phyloP scores from a whole-genome alignment of 192 early-diverging fungal species.

The Backusella psychrophila region DNA sequence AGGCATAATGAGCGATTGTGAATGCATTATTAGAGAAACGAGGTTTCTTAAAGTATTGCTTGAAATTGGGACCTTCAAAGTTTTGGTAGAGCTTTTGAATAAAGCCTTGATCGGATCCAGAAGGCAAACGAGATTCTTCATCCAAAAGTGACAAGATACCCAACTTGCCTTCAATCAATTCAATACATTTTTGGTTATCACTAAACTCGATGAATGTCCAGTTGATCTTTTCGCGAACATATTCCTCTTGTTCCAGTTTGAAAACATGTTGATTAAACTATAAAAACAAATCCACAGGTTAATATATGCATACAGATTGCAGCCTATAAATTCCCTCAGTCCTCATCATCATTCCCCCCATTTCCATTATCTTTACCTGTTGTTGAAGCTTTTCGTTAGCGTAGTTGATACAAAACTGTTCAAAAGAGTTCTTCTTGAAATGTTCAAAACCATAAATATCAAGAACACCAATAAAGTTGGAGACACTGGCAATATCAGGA shows the following conservation, averaged over 20 bases:
- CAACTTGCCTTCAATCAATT: constrained; percentile 94
- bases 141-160: constrained; percentile 96
- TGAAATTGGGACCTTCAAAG: constrained; percentile 63
- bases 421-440: constrained; percentile 99
- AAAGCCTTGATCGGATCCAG: constrained; percentile 82
- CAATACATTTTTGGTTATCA: constrained; percentile 98
- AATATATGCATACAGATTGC: background rate
- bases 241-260: constrained; percentile 99
- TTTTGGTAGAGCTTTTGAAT: constrained; percentile 89
- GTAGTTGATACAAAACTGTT: constrained; percentile 99
- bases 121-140: constrained; percentile 82
- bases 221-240: constrained; percentile 91
- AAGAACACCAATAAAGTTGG: constrained; percentile 93
- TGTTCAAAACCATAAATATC: constrained; percentile 99
- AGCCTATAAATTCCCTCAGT: background rate
- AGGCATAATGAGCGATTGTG: constrained; percentile 94
- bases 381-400: constrained; percentile 99
- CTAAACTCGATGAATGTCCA: constrained; percentile 99
- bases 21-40: constrained; percentile 86
- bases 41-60: constrained; percentile 87
- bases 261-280: constrained; percentile 98
- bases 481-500: constrained; percentile 34
- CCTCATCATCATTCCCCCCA: background rate
- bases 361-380: constrained; percentile 36
- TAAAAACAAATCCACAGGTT: background rate